These are phyloP conservation scores for Cucurbita maxima DNA, from an alignment of 306 rosid species.

Conservation along the genomic window DNA sequence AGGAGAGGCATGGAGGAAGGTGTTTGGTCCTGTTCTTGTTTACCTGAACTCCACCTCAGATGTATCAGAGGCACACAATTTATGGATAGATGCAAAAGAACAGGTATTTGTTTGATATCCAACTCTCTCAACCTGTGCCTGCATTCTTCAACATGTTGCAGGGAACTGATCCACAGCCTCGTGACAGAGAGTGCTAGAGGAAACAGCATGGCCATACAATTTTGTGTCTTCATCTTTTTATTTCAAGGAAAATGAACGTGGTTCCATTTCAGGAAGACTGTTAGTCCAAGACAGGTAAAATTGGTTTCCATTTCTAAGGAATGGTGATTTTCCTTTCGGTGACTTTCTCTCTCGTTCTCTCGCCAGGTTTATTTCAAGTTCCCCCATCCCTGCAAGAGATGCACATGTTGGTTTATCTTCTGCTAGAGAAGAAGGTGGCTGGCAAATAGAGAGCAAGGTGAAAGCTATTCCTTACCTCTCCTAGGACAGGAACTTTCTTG, in stretches of 20 bases:
- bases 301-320: not conserved
- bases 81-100: constrained; percentile 28
- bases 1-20: constrained; percentile 34
- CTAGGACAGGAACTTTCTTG: not conserved
- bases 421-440: constrained; percentile 26
- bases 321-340: not conserved
- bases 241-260: constrained; percentile 21
- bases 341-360: not conserved
- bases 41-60: constrained; percentile 27
- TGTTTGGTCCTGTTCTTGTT: constrained; percentile 30
- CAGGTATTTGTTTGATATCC: constrained; percentile 15
- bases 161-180: not conserved
- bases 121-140: not conserved
- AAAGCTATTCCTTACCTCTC: not conserved
- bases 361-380: constrained; percentile 20
- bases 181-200: constrained; percentile 21
- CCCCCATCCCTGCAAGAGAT: constrained; percentile 16
- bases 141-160: not conserved
- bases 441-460: constrained; percentile 36
- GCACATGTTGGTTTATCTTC: constrained; percentile 29
- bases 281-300: constrained; percentile 20
- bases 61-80: constrained; percentile 18
- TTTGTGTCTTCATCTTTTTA: constrained; percentile 23
- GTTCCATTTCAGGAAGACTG: constrained; percentile 22
- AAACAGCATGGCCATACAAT: constrained; percentile 25